These are phyloP conservation scores for Usnea hakonensis DNA, from an alignment of 495 filamentous ascomycete species.

Conservation along the genomic window DNA sequence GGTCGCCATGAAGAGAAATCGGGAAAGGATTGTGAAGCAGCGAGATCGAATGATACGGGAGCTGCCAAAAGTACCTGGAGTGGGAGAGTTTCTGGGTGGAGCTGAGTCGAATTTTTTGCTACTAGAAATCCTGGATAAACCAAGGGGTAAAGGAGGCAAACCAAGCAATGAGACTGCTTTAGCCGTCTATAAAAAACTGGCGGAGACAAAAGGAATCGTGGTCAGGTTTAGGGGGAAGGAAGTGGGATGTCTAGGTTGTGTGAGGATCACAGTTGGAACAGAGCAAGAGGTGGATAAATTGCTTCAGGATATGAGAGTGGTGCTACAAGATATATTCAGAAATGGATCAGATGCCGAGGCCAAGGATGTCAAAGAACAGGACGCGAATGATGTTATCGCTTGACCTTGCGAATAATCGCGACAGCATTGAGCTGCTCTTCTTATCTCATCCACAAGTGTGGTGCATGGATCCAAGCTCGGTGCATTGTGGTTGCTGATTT, in stretches of 20 bases:
- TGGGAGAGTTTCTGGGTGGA: slow-evolving; percentile 78
- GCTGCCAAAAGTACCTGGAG: slow-evolving; percentile 64
- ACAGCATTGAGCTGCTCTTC: not conserved
- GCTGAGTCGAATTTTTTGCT: slow-evolving; percentile 80
- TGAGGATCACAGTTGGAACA: slow-evolving; percentile 89
- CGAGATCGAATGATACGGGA: slow-evolving; percentile 65
- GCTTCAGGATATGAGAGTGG: slow-evolving; percentile 55
- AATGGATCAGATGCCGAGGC: slow-evolving; percentile 23
- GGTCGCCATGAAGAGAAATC: slow-evolving; percentile 60
- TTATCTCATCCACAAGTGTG: not conserved
- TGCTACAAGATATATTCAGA: slow-evolving; percentile 45
- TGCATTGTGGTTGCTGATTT: too few relatives aligned
- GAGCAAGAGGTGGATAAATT: slow-evolving; percentile 74
- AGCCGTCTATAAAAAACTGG: slow-evolving; percentile 71
- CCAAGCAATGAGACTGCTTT: slow-evolving; percentile 72
- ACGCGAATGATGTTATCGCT: slow-evolving; percentile 27
- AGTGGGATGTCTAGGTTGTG: slow-evolving; percentile 75
- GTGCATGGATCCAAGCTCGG: too few relatives aligned
- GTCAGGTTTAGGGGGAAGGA: slow-evolving; percentile 92
- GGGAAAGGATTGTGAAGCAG: slow-evolving; percentile 62
- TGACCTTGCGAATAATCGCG: not conserved
- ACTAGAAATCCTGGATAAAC: slow-evolving; percentile 69
- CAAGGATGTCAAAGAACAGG: slow-evolving; percentile 27
- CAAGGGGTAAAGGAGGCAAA: slow-evolving; percentile 49
- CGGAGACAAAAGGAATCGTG: slow-evolving; percentile 82